Percentiles rank a stretch among this genome's conserved stretches.
Evolutionary conservation across 2,329 filamentous ascomycete species (phyloP).

Genomic region (Ophiocordyceps australis): DNA sequence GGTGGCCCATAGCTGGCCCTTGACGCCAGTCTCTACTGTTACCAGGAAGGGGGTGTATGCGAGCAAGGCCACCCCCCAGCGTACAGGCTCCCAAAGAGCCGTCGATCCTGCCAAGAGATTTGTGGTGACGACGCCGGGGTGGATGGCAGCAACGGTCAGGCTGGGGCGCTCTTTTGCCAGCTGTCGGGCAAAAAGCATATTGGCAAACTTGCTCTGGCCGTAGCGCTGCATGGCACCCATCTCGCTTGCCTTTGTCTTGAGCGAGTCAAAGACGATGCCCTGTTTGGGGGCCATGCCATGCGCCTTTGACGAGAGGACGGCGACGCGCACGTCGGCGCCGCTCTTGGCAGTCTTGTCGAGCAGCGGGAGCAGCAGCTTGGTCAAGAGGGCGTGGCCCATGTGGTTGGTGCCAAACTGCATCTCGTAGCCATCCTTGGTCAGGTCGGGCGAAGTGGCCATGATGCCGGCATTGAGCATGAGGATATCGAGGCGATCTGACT

Average conservation of each 20-base stretch:
- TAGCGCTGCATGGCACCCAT: constrained; percentile 8
- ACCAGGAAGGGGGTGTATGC: constrained; percentile 5
- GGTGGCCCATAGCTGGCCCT: constrained; percentile 24
- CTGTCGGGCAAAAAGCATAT: constrained; percentile 10
- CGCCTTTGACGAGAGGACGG: constrained; percentile 9
- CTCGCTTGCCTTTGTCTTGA: constrained; percentile 7
- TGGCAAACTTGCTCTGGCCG: constrained; percentile 13
- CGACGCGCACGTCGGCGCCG: constrained; percentile 10
- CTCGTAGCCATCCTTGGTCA: constrained; percentile 27
- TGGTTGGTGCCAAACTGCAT: constrained; percentile 30
- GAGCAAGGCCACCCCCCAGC: constrained; percentile 1
- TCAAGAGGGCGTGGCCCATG: constrained; percentile 26
- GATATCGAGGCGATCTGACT: constrained; percentile 19
- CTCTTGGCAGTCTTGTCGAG: constrained; percentile 9
- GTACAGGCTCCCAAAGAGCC: constrained; percentile 2
- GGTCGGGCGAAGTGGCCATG: constrained; percentile 15
- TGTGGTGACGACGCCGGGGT: constrained; percentile 11
- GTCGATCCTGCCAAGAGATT: constrained; percentile 7
- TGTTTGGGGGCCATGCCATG: constrained; percentile 6
- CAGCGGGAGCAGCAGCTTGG: constrained; percentile 15
- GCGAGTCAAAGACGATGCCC: constrained; percentile 11
- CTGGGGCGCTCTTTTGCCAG: constrained; percentile 8
- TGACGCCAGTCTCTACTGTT: constrained; percentile 13
- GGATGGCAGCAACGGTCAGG: constrained; percentile 8
- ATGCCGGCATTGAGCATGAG: constrained; percentile 28